Evolutionary conservation across 306 rosid genomes (phyloP).

Genomic region (Nissolia schottii): DNA sequence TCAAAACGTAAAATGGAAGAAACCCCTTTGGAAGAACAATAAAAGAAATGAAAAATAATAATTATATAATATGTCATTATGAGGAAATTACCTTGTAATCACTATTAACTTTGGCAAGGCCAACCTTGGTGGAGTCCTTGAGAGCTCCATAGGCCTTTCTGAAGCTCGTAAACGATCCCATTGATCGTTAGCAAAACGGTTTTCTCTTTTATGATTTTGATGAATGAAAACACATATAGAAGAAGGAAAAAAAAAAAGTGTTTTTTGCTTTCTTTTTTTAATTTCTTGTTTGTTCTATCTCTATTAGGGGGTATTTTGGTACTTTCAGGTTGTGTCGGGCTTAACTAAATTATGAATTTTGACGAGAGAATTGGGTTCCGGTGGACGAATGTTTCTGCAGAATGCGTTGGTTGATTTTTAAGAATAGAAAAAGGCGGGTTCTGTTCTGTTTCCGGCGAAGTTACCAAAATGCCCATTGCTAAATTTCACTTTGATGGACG

Average conservation of each 20-base stretch:
- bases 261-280: neutral
- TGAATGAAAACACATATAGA: conserved; percentile 30
- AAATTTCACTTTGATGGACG: neutral
- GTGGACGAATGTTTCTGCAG: neutral
- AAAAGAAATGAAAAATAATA: neutral
- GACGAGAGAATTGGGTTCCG: conserved; percentile 19
- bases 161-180: conserved; percentile 90
- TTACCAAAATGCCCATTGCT: conserved; percentile 3
- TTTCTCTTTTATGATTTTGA: conserved; percentile 9
- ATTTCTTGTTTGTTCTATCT: conserved; percentile 24
- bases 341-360: conserved; percentile 30
- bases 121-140: conserved; percentile 93
- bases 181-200: conserved; percentile 28
- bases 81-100: conserved; percentile 75
- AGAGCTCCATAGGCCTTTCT: conserved; percentile 95
- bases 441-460: neutral
- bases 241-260: conserved; percentile 36
- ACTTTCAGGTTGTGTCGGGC: neutral
- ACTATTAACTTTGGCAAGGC: conserved; percentile 97
- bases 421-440: conserved; percentile 18
- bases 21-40: neutral
- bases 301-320: conserved; percentile 20
- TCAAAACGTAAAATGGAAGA: neutral
- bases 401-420: conserved; percentile 13
- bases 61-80: neutral